Percentiles rank a stretch among this genome's conserved stretches.
Conservation (phyloP, 2,329 filamentous ascomycete species). For the Colletotrichum sp. region DNA sequence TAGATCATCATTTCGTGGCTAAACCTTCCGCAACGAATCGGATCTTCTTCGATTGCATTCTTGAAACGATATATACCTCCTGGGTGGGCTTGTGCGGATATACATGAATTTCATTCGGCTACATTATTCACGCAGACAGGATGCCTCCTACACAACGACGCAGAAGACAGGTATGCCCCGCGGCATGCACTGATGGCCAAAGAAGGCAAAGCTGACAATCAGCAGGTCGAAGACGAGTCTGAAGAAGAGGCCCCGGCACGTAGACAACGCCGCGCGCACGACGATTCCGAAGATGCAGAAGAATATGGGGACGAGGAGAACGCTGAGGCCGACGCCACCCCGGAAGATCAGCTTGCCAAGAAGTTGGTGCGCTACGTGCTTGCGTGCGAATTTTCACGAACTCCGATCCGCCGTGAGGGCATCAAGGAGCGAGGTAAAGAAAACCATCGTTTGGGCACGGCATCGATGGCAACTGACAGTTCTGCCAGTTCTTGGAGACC, state of each 20-base stretch:
- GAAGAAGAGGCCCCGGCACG: constrained; percentile 35
- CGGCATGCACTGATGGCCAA: background rate
- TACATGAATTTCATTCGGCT: background rate
- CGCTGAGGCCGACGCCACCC: constrained; percentile 36
- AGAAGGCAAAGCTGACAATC: background rate
- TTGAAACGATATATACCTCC: background rate
- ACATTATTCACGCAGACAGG: background rate
- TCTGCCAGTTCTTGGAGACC: constrained; percentile 70
- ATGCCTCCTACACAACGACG: constrained; percentile 39
- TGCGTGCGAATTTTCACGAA: constrained; percentile 68
- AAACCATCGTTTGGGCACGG: background rate
- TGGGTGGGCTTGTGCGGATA: background rate
- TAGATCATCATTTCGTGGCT: background rate
- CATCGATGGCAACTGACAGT: background rate
- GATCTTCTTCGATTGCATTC: background rate
- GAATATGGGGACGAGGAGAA: constrained; percentile 45
- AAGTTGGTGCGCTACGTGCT: constrained; percentile 73
- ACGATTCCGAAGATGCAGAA: constrained; percentile 33
- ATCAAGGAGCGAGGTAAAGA: constrained; percentile 66
- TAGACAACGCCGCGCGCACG: constrained; percentile 33
- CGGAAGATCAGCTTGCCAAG: constrained; percentile 61
- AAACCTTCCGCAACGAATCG: background rate
- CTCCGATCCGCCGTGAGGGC: constrained; percentile 63
- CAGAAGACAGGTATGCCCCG: constrained; percentile 33
- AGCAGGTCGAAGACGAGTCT: constrained; percentile 31